Conservation (phyloP, 1,139 yeast genomes). For the Spathaspora sp. region DNA sequence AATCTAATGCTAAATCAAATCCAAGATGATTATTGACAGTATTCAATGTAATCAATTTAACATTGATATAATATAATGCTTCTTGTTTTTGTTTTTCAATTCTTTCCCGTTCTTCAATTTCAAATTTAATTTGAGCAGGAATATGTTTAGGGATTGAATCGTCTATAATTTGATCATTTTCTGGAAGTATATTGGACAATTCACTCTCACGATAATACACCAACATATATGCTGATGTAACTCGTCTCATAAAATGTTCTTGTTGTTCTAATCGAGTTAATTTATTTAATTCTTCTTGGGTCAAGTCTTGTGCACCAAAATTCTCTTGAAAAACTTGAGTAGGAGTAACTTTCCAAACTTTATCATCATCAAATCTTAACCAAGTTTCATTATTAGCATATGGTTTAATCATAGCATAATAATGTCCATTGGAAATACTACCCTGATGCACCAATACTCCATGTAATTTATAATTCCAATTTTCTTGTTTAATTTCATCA, state of each 20-base stretch:
- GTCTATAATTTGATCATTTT: conserved; percentile 45
- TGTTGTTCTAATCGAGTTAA: conserved; percentile 61
- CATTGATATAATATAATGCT: conserved; percentile 68
- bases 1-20: conserved; percentile 74
- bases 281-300: conserved; percentile 46
- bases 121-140: conserved; percentile 61
- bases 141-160: conserved; percentile 64
- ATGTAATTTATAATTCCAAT: conserved; percentile 80
- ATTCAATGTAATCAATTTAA: conserved; percentile 52
- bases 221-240: conserved; percentile 95
- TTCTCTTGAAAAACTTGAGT: conserved; percentile 89
- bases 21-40: conserved; percentile 65
- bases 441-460: conserved; percentile 97
- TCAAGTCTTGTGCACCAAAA: conserved; percentile 73
- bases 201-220: conserved; percentile 78
- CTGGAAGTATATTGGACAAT: conserved; percentile 58
- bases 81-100: conserved; percentile 72
- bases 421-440: conserved; percentile 93
- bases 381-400: conserved; percentile 60
- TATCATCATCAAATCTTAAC: conserved; percentile 94
- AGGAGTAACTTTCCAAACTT: conserved; percentile 82
- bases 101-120: conserved; percentile 53
- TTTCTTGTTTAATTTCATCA: conserved; percentile 43
- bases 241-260: conserved; percentile 66
- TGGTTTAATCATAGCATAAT: conserved; percentile 91